Percentiles rank a stretch among this genome's conserved stretches.
Evolutionary conservation across 768 basidiomycete species (phyloP).

Genomic region (Obba rivulosa): DNA sequence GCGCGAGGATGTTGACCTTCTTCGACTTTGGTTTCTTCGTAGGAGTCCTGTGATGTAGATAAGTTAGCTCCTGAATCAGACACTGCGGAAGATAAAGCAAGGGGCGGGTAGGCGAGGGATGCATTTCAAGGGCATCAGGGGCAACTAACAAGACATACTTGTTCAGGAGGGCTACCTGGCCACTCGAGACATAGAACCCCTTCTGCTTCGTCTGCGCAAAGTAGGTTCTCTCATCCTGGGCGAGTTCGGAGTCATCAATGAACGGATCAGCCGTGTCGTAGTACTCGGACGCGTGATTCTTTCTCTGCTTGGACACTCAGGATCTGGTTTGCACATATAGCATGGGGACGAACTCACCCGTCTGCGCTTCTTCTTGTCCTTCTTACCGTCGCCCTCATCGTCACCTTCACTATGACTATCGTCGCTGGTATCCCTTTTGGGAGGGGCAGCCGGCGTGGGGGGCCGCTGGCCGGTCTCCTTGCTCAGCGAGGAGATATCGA

Average conservation of each 20-base stretch:
- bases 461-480: slow-evolving; percentile 63
- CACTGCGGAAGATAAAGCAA: too few species aligned
- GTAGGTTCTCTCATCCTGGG: slow-evolving; percentile 84
- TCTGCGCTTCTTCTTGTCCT: slow-evolving; percentile 29
- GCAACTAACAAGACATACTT: slow-evolving; percentile 32
- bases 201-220: slow-evolving; percentile 90
- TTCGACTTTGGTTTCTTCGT: slow-evolving; percentile 70
- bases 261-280: slow-evolving; percentile 93
- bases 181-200: slow-evolving; percentile 88
- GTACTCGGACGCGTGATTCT: slow-evolving; percentile 62
- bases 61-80: background rate
- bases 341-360: slow-evolving; percentile 13
- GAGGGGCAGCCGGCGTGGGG: slow-evolving; percentile 44
- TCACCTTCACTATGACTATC: slow-evolving; percentile 46
- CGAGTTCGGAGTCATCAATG: slow-evolving; percentile 95
- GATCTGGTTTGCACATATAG: background rate
- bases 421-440: slow-evolving; percentile 40
- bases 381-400: slow-evolving; percentile 29
- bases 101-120: too few species aligned
- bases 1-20: slow-evolving; percentile 34
- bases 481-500: slow-evolving; percentile 54
- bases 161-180: slow-evolving; percentile 83
- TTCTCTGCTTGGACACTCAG: slow-evolving; percentile 24
- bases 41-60: slow-evolving; percentile 35
- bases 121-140: too few species aligned